phyloP scores from a whole-genome alignment of 1,139 yeast genomes.

The Lodderomyces theae region DNA sequence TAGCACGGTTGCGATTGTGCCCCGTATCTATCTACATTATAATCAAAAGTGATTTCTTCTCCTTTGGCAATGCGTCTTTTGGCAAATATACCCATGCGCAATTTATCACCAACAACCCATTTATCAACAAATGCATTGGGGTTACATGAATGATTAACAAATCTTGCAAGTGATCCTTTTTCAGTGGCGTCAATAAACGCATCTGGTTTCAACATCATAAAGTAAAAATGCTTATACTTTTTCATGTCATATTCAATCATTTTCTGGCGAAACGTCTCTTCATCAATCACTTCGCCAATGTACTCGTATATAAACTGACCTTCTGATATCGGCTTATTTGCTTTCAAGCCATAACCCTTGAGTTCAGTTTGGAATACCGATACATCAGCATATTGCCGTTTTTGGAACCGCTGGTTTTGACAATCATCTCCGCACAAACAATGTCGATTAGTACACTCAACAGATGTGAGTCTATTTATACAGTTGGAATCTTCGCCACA shows the following conservation, averaged over 20 bases:
- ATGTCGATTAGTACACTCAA: slow-evolving; percentile 79
- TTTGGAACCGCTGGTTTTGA: slow-evolving; percentile 85
- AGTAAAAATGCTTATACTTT: slow-evolving; percentile 84
- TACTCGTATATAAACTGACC: slow-evolving; percentile 83
- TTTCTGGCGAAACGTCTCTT: slow-evolving; percentile 64
- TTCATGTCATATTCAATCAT: slow-evolving; percentile 70
- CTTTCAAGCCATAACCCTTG: slow-evolving; percentile 89
- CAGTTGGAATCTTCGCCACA: slow-evolving; percentile 88
- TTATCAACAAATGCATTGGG: slow-evolving; percentile 95
- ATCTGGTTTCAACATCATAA: slow-evolving; percentile 94
- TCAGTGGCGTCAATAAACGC: slow-evolving; percentile 93
- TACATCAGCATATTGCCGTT: slow-evolving; percentile 64
- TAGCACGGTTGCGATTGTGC: slow-evolving; percentile 92
- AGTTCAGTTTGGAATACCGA: slow-evolving; percentile 75
- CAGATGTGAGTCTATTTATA: slow-evolving; percentile 86
- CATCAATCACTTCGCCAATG: slow-evolving; percentile 90
- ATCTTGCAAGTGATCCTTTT: slow-evolving; percentile 84
- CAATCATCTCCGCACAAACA: slow-evolving; percentile 78
- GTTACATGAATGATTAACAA: slow-evolving; percentile 90
- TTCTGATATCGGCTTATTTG: slow-evolving; percentile 55
- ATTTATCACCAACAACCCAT: slow-evolving; percentile 92
- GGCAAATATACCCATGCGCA: slow-evolving; percentile 94
- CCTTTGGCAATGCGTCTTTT: slow-evolving; percentile 69
- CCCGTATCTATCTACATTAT: slow-evolving; percentile 94
- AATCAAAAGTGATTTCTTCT: slow-evolving; percentile 93